Evolutionary conservation across 2,329 filamentous ascomycete species (phyloP).

Genomic region (Pseudogymnoascus sp.): DNA sequence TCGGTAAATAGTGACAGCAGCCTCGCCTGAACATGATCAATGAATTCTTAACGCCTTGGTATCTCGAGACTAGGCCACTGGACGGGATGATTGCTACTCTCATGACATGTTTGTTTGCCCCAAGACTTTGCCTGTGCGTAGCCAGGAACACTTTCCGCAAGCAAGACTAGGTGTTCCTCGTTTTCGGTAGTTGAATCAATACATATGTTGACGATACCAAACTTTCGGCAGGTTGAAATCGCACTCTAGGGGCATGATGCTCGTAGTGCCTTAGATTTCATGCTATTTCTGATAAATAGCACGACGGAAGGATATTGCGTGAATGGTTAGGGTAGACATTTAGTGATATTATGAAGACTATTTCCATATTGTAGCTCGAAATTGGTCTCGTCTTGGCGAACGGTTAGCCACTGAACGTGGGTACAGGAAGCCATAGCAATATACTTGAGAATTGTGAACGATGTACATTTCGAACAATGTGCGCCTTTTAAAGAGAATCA

Average conservation of each 20-base stretch:
- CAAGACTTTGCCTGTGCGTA: slow-evolving; percentile 9
- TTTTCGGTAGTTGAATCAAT: slow-evolving; percentile 12
- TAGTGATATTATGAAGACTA: no score
- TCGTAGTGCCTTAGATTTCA: slow-evolving; percentile 13
- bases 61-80: slow-evolving; percentile 9
- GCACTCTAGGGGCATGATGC: slow-evolving; percentile 14
- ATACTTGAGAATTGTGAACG: background rate
- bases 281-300: slow-evolving; percentile 14
- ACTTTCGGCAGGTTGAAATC: slow-evolving; percentile 15
- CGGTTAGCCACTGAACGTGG: background rate
- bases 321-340: no score
- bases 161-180: slow-evolving; percentile 15
- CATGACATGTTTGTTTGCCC: slow-evolving; percentile 14
- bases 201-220: slow-evolving; percentile 16
- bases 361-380: no score
- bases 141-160: slow-evolving; percentile 15
- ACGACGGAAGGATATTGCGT: slow-evolving; percentile 15
- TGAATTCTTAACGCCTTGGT: slow-evolving; percentile 10
- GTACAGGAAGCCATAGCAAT: background rate
- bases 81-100: slow-evolving; percentile 13
- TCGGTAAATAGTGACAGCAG: slow-evolving; percentile 21
- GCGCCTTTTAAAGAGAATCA: background rate
- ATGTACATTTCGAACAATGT: background rate
- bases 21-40: slow-evolving; percentile 14
- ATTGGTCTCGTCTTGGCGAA: background rate